phyloP scores from a whole-genome alignment of 2,329 filamentous ascomycete genomes.

The Sporothrix protearum region DNA sequence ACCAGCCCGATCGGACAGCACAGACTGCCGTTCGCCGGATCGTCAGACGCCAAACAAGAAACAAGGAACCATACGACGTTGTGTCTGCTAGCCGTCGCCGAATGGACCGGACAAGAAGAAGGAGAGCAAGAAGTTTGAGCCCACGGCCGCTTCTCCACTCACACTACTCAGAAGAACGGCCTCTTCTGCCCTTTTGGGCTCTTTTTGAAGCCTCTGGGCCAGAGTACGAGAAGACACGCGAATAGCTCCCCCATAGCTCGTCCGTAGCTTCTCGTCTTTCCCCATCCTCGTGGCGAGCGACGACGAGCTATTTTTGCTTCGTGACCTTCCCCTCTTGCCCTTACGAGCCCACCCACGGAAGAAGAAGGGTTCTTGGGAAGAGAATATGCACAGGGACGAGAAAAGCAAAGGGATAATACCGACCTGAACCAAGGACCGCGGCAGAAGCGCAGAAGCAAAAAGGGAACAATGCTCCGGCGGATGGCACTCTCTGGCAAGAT shows the following conservation, averaged over 20 bases:
- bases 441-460: neutral
- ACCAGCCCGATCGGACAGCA: too few relatives aligned
- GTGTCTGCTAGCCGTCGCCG: neutral
- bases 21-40: neutral
- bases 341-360: neutral
- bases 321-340: neutral
- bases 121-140: neutral
- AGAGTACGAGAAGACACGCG: neutral
- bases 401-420: neutral
- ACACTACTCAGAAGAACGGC: neutral
- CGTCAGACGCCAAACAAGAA: neutral
- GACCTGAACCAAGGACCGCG: neutral
- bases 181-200: neutral
- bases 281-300: conserved; percentile 8
- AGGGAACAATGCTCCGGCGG: neutral
- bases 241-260: conserved; percentile 5
- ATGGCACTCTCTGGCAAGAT: neutral
- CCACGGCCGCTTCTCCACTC: neutral
- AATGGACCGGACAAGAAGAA: neutral
- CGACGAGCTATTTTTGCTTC: neutral
- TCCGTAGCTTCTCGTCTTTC: conserved; percentile 2
- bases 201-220: neutral
- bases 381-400: neutral
- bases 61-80: neutral
- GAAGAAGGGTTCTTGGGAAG: neutral